Evolutionary conservation across 768 basidiomycete genomes (phyloP), one percentile per base, ranked within the genome.

Genomic region (Pisolithus tinctorius): DNA sequence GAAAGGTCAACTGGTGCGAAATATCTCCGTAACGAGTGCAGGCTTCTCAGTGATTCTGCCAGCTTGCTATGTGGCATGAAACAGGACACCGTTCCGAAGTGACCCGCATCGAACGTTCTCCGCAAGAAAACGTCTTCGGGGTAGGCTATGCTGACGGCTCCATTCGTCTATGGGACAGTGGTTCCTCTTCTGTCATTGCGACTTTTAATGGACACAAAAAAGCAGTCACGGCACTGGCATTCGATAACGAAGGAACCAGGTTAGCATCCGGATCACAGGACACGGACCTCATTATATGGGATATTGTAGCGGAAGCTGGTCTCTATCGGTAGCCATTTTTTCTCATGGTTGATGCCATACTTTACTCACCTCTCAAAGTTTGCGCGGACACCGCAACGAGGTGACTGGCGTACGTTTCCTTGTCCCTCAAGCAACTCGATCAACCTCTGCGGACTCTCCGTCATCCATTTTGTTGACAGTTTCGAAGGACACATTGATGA

Each of bases 21-120:
- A n/a, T 27, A 11, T 45, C 36, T 20, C 2, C 2, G 25, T 6
- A 50, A 8, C 30, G 6, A 48, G 45, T 39, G 3, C 4, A 2
- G 6, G 25, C 23, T 23, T 17, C 49, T 30, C 42, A 37, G 54
- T 25, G 27, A 47, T 48, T 47, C 8, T 7, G 17, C 31, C 56
- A 95, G 93, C 67, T 86, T 48, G 80, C 91, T 9, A 97, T 98
- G 95, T 99, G 95, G 95, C 95, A 99, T 63, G 95, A 97, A 68
- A 89, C 91, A 0, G 88, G 88, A 6, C 89, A 94, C 63, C 79
- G 86, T 62, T 84, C 93, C 14, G 89, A 93, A 65, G 92, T 99
- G n/a, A 94, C 94, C 29, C 86, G 80, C 60, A 86, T 98, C 56
- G 67, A 78, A 25, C 84, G 80, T 20, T 88, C 92, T 10, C 89